Conservation (phyloP, 2,329 filamentous ascomycete species). For the Xylariomycetidae sp. region DNA sequence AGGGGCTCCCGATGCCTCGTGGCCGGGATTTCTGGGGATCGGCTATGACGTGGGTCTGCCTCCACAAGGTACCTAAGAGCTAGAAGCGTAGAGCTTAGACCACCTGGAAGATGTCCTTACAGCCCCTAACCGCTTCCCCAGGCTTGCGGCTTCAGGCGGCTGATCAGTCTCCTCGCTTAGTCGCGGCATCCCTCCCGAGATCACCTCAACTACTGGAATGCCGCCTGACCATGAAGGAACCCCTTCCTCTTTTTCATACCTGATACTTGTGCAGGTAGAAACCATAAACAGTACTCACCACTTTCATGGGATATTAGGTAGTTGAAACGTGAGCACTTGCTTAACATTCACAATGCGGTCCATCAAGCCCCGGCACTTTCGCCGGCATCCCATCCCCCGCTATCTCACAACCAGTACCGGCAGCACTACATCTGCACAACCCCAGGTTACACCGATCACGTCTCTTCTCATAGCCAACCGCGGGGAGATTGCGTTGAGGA, state of each 20-base stretch:
- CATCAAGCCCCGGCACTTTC: slow-evolving; percentile 44
- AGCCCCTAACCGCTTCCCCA: too few species aligned
- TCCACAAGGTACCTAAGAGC: too few species aligned
- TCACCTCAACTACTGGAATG: slow-evolving; percentile 6
- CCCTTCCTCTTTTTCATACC: slow-evolving; percentile 1
- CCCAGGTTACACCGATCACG: slow-evolving; percentile 47
- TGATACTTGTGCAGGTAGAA: neutral
- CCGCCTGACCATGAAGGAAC: slow-evolving; percentile 8
- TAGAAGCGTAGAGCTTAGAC: slow-evolving; percentile 5
- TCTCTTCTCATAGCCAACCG: slow-evolving; percentile 95
- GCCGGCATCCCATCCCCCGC: slow-evolving; percentile 38
- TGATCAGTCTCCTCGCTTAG: slow-evolving; percentile 13
- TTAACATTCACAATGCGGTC: slow-evolving; percentile 52
- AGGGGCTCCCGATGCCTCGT: too few species aligned
- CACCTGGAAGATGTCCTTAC: slow-evolving; percentile 11
- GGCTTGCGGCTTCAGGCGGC: slow-evolving; percentile 12
- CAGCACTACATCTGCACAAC: slow-evolving; percentile 15
- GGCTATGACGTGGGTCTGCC: too few species aligned
- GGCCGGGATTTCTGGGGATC: neutral
- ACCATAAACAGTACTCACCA: too few species aligned
- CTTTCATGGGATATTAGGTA: too few species aligned
- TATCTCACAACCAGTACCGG: slow-evolving; percentile 28
- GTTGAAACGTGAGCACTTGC: too few species aligned
- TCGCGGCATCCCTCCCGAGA: slow-evolving; percentile 10
- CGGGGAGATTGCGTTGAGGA: slow-evolving; percentile 92